Evolutionary conservation across 2,329 filamentous ascomycete genomes (phyloP).

Genomic region (Diaporthe citrichinensis): DNA sequence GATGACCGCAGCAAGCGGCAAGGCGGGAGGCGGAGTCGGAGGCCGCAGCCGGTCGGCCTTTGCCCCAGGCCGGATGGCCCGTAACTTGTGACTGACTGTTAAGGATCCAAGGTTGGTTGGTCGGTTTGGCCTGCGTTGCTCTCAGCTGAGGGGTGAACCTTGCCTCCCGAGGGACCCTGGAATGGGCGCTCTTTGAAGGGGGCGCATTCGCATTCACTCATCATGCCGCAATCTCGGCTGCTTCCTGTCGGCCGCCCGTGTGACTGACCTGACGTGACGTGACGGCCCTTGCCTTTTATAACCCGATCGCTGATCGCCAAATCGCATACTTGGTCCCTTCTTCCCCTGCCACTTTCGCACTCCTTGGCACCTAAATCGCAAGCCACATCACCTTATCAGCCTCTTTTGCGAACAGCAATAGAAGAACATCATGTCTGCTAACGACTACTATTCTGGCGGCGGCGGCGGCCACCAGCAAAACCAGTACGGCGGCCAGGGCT

Average conservation of each 20-base stretch:
- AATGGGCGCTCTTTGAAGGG: slow-evolving; percentile 25
- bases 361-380: slow-evolving; percentile 5
- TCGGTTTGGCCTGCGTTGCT: neutral
- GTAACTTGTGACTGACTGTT: neutral
- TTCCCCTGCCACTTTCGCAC: neutral
- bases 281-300: neutral
- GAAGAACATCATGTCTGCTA: slow-evolving; percentile 43
- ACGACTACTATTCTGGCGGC: slow-evolving; percentile 44
- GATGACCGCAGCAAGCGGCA: slow-evolving; percentile 19
- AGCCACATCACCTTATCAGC: neutral
- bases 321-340: neutral
- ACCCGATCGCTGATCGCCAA: slow-evolving; percentile 5
- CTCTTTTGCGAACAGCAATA: neutral
- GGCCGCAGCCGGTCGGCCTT: neutral
- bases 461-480: slow-evolving; percentile 38
- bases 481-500: slow-evolving; percentile 43
- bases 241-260: slow-evolving; percentile 24
- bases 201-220: slow-evolving; percentile 22
- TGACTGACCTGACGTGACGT: slow-evolving; percentile 6
- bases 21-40: slow-evolving; percentile 22
- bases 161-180: slow-evolving; percentile 11
- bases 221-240: slow-evolving; percentile 32
- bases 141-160: slow-evolving; percentile 16
- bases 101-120: neutral
- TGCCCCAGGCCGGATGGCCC: neutral